Evolutionary conservation across 225 moss, liverwort and hornwort species (phyloP), one percentile per base, ranked within the genome.

Genomic region (Polytrichum commune): DNA sequence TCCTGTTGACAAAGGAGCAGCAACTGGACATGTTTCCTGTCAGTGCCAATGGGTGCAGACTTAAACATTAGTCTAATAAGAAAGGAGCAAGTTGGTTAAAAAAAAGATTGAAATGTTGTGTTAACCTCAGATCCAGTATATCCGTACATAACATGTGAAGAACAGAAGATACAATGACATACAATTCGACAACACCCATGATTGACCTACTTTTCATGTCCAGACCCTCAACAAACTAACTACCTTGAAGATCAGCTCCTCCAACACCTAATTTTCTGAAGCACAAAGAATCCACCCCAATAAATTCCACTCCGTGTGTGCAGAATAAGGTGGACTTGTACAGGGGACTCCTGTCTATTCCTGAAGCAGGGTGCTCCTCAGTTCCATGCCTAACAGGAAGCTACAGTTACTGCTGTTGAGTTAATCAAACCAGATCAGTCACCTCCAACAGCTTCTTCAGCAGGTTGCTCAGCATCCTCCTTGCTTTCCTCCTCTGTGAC

Each of bases 381-480:
- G 25, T 27, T 63, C 27, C 62, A 63, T 24, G 62, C 13, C 4
- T 24, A 63, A 24, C 62, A 63, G 62, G 16, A 24, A 63, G 18
- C 23, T 26, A 24, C 27, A 27, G 26, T 63, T 16, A 46, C 25
- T 24, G 16, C 25, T 63, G 25, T 63, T 63, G 62, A 63, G 16
- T 9, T 63, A 18, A 28, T 63, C 25, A 24, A 58, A 58, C 27
- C 27, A 28, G 24, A 27, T 70, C 33, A 70, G 10, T 70, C 29
- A 57, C 70, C 70, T 28, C 55, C 71, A 46, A 33, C 46, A 46
- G 46, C 62, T 32, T 26, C 71, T 18, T 71, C 38, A 13, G 32
- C 74, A 6, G 25, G 57, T 57, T 74, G 74, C 58, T 60, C 66
- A 25, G 30, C 29, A 5, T 56, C 65, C 23, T 67, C 57, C 32